Conservation (phyloP, 208 protist genomes). For the Trypanosoma scelopori region DNA sequence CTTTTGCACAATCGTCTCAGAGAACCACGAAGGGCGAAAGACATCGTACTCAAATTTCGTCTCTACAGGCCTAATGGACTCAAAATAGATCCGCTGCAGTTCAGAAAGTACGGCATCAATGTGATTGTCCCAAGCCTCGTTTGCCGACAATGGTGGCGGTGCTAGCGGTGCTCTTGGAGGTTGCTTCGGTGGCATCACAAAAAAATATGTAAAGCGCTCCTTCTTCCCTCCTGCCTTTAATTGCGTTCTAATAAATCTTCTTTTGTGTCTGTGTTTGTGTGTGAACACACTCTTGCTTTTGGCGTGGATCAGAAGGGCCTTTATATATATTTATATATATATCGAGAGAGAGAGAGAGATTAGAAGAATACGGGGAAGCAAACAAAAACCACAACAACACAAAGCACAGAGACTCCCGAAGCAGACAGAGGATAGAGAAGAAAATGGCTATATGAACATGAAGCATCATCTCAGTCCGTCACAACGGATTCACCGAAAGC, state of each 20-base stretch:
- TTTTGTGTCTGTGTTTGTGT: no score
- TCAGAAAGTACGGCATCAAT: slow-evolving; percentile 50
- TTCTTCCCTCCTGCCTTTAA: no score
- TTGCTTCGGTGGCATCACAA: slow-evolving; percentile 16
- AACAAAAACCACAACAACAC: slow-evolving; percentile 6
- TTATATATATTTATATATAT: slow-evolving; percentile 27
- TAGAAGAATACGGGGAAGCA: slow-evolving; percentile 11
- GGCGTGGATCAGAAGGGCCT: slow-evolving; percentile 3
- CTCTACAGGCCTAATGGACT: slow-evolving; percentile 68
- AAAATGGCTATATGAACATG: slow-evolving; percentile 15
- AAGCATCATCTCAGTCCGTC: slow-evolving; percentile 24
- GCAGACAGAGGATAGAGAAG: slow-evolving; percentile 2
- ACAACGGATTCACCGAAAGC: slow-evolving; percentile 33
- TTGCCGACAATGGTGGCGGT: slow-evolving; percentile 11
- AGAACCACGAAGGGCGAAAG: slow-evolving; percentile 64
- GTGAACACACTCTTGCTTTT: neutral
- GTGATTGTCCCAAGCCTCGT: slow-evolving; percentile 69
- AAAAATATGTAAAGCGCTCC: no score
- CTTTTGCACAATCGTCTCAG: slow-evolving; percentile 70
- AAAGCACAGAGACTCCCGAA: neutral
- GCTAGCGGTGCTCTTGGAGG: neutral
- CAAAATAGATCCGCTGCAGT: slow-evolving; percentile 54
- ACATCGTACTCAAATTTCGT: slow-evolving; percentile 63
- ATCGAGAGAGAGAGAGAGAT: slow-evolving; percentile 6
- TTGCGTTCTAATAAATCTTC: no score